A percentile compares a stretch with the other conserved stretches of the same genome.
phyloP scores from a whole-genome alignment of 768 basidiomycete species.

The Dioszegia crocea region DNA sequence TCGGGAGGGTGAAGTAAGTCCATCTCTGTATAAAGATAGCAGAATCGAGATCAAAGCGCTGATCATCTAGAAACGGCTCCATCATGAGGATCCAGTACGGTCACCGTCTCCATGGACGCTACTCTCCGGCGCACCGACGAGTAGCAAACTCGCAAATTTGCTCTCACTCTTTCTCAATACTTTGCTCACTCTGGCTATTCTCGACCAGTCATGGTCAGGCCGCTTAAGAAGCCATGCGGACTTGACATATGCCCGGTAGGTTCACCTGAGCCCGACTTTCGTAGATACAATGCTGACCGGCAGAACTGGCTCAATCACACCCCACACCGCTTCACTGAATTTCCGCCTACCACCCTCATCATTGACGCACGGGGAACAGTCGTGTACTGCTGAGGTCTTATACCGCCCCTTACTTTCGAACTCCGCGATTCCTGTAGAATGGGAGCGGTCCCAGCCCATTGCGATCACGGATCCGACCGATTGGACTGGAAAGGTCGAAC shows the following conservation, averaged over 20 bases:
- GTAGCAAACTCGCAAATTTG: conserved; percentile 4
- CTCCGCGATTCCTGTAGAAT: background rate
- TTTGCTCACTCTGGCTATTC: conserved; percentile 2
- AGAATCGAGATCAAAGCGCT: background rate
- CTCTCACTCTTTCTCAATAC: conserved; percentile 13
- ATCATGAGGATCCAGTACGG: conserved; percentile 7
- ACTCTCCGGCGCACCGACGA: conserved; percentile 6
- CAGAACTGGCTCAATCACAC: conserved; percentile 5
- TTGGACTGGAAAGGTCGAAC: conserved; percentile 9
- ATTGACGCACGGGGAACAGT: background rate
- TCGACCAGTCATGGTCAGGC: conserved; percentile 8
- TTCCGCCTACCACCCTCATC: conserved; percentile 5
- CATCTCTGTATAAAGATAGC: too few species aligned
- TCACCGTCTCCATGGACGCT: background rate
- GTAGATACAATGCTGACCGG: background rate
- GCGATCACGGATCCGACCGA: background rate
- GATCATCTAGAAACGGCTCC: conserved; percentile 8
- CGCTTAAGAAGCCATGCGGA: background rate
- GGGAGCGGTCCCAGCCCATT: conserved; percentile 14
- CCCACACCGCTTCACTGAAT: conserved; percentile 10
- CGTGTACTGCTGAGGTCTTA: background rate
- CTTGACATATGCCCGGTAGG: conserved; percentile 12
- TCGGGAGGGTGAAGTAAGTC: conserved; percentile 1
- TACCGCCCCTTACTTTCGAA: conserved; percentile 9
- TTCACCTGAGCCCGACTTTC: background rate